Conservation (phyloP, 495 filamentous ascomycete genomes). For the Chaetomidium leptoderma region DNA sequence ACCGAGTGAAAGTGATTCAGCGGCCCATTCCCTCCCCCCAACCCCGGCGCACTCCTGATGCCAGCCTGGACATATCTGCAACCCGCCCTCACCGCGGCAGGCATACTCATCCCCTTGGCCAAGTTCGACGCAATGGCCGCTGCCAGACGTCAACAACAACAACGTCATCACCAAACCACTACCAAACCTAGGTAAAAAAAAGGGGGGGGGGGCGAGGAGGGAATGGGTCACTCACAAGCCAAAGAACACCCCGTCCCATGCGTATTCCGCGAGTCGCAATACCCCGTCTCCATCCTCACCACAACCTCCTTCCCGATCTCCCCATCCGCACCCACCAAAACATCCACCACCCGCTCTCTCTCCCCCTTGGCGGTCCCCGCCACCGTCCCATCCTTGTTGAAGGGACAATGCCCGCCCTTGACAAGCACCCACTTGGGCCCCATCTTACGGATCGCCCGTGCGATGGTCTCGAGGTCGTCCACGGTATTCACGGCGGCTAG, state of each 20-base stretch:
- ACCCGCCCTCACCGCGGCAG: conserved; percentile 62
- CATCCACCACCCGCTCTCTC: conserved; percentile 63
- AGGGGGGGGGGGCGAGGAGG: neutral
- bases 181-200: neutral
- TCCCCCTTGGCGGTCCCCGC: conserved; percentile 55
- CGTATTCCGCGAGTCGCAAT: conserved; percentile 69
- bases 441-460: conserved; percentile 57
- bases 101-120: conserved; percentile 55
- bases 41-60: conserved; percentile 67
- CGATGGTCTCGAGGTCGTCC: conserved; percentile 62
- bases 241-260: conserved; percentile 95
- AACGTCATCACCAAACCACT: neutral
- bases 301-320: conserved; percentile 14
- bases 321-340: conserved; percentile 54
- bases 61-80: conserved; percentile 79
- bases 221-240: conserved; percentile 66
- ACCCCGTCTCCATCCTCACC: conserved; percentile 61
- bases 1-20: conserved; percentile 92
- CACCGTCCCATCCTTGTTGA: conserved; percentile 56
- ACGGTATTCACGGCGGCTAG: conserved; percentile 50
- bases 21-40: conserved; percentile 81
- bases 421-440: conserved; percentile 78
- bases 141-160: conserved; percentile 26
- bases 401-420: conserved; percentile 89
- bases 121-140: conserved; percentile 87